These are phyloP conservation scores for Thermothielavioides terrestris DNA, from an alignment of 495 filamentous ascomycete genomes.

Conservation along the genomic window DNA sequence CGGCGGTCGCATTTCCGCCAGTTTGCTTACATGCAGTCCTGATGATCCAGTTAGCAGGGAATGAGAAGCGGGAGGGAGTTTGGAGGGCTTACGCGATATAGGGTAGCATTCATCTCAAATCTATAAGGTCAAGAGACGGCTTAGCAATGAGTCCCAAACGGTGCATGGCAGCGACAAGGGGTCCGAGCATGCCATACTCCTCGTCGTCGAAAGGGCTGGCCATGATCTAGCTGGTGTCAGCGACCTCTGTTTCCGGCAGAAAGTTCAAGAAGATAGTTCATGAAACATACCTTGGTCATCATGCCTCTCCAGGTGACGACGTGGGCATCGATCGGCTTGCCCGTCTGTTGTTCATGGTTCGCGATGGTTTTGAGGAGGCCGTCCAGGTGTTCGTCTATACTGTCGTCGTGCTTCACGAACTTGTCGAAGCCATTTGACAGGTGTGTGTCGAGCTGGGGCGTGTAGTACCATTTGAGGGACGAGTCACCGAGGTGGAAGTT, in stretches of 20 bases:
- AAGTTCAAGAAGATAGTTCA: no score
- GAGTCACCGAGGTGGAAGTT: constrained; percentile 65
- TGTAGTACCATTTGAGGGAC: constrained; percentile 81
- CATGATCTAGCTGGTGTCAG: constrained; percentile 57
- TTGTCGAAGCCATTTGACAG: constrained; percentile 72
- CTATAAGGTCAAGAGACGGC: constrained; percentile 32
- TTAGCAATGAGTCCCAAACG: constrained; percentile 5
- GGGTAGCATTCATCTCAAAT: constrained; percentile 93
- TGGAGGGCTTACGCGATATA: constrained; percentile 65
- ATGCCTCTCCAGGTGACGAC: constrained; percentile 94
- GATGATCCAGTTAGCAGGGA: constrained; percentile 15
- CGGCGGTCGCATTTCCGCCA: not conserved
- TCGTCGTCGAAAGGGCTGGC: constrained; percentile 72
- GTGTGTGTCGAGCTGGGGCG: constrained; percentile 59
- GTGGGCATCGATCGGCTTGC: constrained; percentile 61
- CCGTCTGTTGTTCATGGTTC: constrained; percentile 57
- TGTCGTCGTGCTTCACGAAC: constrained; percentile 77
- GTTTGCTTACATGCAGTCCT: constrained; percentile 71
- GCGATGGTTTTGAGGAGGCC: constrained; percentile 69
- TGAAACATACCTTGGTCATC: constrained; percentile 94
- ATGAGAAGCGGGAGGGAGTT: constrained; percentile 1
- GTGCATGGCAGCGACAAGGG: no score
- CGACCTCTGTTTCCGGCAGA: no score
- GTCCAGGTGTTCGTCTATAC: constrained; percentile 79
- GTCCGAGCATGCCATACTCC: constrained; percentile 45